Conservation (phyloP, 176 grass and related monocot genomes). For the Bolboschoenus planiculmis region DNA sequence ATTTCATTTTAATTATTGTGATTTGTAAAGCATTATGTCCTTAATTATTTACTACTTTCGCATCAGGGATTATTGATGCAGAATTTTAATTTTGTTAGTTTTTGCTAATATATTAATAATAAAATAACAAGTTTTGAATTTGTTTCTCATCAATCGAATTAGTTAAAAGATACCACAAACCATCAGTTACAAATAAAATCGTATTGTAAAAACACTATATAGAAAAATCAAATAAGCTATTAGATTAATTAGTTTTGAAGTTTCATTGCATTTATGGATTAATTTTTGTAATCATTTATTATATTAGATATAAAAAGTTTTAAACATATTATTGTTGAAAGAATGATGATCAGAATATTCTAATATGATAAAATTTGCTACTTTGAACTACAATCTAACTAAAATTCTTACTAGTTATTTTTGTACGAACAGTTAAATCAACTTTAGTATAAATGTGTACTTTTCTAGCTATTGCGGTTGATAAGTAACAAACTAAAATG, state of each 20-base stretch:
- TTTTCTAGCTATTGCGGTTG: not conserved
- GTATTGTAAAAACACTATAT: not conserved
- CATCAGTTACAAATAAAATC: not conserved
- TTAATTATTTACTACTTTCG: no score
- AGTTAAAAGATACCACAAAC: not conserved
- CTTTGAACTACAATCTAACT: not conserved
- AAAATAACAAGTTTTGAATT: not conserved
- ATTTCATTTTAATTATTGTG: no score
- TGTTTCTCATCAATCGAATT: not conserved
- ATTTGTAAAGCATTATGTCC: no score
- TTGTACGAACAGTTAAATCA: not conserved
- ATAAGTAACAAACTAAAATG: not conserved
- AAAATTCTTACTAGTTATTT: not conserved
- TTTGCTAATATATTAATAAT: no score
- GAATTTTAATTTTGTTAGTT: no score
- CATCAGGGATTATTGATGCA: no score
- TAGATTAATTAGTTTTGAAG: not conserved
- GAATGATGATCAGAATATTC: not conserved
- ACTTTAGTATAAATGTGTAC: not conserved
- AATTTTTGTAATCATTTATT: not conserved
- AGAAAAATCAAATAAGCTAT: not conserved
- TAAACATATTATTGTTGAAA: not conserved
- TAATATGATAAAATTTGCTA: not conserved
- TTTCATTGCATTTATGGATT: not conserved
- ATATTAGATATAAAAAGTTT: not conserved